Percentiles rank a stretch among this genome's conserved stretches.
Evolutionary conservation across 1,139 yeast genomes (phyloP).

Genomic region (Ogataea hybrid): DNA sequence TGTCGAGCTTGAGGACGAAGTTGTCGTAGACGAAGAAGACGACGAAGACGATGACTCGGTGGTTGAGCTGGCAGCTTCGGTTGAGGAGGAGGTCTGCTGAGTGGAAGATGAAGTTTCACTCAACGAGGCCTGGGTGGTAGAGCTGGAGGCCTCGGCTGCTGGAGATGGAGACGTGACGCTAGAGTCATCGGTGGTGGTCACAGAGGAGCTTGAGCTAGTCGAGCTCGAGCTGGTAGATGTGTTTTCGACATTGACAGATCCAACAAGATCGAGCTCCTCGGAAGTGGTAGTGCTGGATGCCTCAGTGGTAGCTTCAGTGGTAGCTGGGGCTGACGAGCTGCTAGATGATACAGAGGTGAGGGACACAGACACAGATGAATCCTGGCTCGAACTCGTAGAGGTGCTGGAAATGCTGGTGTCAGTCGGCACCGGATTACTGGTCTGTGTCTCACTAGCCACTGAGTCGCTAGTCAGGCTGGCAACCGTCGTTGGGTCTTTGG

Average conservation of each 20-base stretch:
- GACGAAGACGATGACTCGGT: constrained; percentile 15
- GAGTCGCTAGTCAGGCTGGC: constrained; percentile 22
- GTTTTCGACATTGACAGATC: constrained; percentile 1
- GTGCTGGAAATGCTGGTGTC: constrained; percentile 19
- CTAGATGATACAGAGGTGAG: constrained; percentile 17
- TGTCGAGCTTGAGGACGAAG: background rate
- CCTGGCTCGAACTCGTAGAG: constrained; percentile 22
- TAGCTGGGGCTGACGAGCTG: constrained; percentile 15
- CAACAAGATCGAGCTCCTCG: background rate
- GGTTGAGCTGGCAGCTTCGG: constrained; percentile 1
- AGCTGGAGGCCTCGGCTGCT: constrained; percentile 9
- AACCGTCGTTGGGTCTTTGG: constrained; percentile 17
- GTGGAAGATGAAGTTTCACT: background rate
- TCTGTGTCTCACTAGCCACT: constrained; percentile 9
- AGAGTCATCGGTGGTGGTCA: constrained; percentile 6
- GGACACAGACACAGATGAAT: constrained; percentile 17
- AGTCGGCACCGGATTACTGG: constrained; percentile 17
- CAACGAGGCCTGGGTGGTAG: constrained; percentile 14
- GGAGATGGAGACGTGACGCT: constrained; percentile 10
- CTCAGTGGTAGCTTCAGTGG: background rate
- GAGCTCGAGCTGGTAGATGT: background rate
- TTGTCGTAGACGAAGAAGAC: constrained; percentile 20
- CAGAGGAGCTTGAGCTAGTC: background rate
- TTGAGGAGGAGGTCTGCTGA: constrained; percentile 8
- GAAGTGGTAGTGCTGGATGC: background rate